Base-by-base conservation (phyloP, 352 stramenopile genomes). In the Pilasporangium apinafurcum region DNA sequence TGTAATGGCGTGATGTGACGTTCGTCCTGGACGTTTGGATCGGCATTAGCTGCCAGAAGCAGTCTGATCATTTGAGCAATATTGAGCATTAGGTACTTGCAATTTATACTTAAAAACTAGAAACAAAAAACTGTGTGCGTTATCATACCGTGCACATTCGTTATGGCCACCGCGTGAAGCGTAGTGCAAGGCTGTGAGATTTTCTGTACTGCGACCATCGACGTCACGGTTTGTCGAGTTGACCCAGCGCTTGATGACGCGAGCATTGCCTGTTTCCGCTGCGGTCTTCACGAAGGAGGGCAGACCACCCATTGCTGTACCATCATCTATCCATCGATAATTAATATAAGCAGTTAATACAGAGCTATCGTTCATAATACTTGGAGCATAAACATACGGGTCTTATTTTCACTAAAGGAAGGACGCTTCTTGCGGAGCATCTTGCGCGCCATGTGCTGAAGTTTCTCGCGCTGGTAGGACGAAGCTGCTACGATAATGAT, bases 171-270 rank as follows among this genome's bases (percentile, higher is more conserved):
- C 69, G 9, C 79, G 73, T 14, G 80, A 62, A 3, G 74, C 64
- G 43, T 92, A 92, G 25, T 92, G 79, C 33, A 92, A 52, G 29
- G 76, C 79, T n/a, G 74, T 86, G 45, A 87, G 61, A 56, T 92
- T 92, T 56, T 92, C 79, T 2, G 36, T 24, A 53, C 79, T 92
- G 21, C 74, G 67, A 13, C 63, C 68, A 48, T 92, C 72, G 12
- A 92, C 44, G 46, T 89, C 74, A 25, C 58, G 48, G 49, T 71
- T 62, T 1, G 75, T 81, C 12, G 79, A 87, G 46, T 83, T 66
- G 17, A 87, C 69, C 79, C 79, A 92, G 44, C 79, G 79, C 68
- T 89, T 88, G 42, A 92, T 38, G 10, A 92, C 76, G 35, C 79
- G 79, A 22, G 68, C 70, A 30, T 89, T 92, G 52, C 79, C 79